Conservation (phyloP, 441 rosid species). For the Erodium texanum region DNA sequence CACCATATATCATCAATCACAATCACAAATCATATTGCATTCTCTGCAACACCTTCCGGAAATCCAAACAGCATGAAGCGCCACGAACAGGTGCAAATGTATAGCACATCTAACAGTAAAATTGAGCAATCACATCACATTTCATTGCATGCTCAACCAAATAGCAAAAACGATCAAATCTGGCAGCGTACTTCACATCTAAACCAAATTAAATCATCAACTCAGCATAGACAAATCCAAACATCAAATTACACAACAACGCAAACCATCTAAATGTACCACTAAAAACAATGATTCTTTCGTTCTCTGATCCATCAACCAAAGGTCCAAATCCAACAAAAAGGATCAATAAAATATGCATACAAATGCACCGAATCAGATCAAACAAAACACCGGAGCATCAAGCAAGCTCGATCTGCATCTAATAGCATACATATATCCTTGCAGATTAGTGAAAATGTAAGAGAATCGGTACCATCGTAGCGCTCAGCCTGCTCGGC, state of each 20-base stretch:
- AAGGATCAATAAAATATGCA: background rate
- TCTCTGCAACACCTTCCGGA: background rate
- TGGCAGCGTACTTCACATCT: background rate
- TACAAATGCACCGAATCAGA: background rate
- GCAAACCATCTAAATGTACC: too few species aligned
- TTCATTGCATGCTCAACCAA: background rate
- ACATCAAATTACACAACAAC: background rate
- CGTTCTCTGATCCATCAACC: background rate
- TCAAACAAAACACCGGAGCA: background rate
- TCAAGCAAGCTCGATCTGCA: too few species aligned
- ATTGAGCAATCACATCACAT: background rate
- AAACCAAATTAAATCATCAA: background rate
- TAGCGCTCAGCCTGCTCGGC: slow-evolving; percentile 95
- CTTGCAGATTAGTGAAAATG: too few species aligned
- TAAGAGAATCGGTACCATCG: slow-evolving; percentile 40
- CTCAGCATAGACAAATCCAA: background rate
- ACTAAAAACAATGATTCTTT: too few species aligned
- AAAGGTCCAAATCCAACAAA: background rate
- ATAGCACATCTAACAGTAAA: background rate
- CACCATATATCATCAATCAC: background rate
- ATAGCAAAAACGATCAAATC: background rate
- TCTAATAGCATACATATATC: too few species aligned
- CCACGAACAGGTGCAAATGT: background rate
- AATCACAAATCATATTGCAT: background rate
- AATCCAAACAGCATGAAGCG: background rate